Percentiles rank a stretch among this genome's conserved stretches.
phyloP scores from a whole-genome alignment of 768 basidiomycete genomes.

The Termitomyces sp. region DNA sequence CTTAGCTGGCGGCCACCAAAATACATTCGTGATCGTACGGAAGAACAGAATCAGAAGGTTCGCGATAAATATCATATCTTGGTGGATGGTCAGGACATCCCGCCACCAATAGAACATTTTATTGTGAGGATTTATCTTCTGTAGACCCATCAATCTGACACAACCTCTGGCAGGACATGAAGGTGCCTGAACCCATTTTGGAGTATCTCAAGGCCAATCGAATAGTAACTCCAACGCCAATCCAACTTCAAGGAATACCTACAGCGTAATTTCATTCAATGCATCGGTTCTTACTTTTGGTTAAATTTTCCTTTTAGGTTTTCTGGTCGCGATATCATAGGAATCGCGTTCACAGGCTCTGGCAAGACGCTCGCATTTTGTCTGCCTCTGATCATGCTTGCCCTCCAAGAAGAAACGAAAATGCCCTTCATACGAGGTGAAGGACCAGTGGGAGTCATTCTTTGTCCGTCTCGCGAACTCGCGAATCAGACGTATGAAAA shows the following conservation, averaged over 20 bases:
- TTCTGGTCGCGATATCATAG: slow-evolving; percentile 94
- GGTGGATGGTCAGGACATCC: slow-evolving; percentile 90
- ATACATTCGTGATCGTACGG: slow-evolving; percentile 69
- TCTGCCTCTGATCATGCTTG: slow-evolving; percentile 95
- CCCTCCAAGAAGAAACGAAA: slow-evolving; percentile 89
- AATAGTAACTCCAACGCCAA: slow-evolving; percentile 87
- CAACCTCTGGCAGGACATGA: slow-evolving; percentile 78
- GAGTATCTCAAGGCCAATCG: slow-evolving; percentile 81
- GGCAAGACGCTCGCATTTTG: slow-evolving; percentile 99
- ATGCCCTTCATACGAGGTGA: slow-evolving; percentile 89
- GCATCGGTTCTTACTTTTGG: background rate
- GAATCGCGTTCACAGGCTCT: slow-evolving; percentile 98
- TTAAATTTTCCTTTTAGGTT: slow-evolving; percentile 51
- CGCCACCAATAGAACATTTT: slow-evolving; percentile 91
- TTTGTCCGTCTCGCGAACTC: slow-evolving; percentile 96
- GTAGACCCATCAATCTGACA: slow-evolving; percentile 5
- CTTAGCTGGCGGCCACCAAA: slow-evolving; percentile 84
- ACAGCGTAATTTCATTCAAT: slow-evolving; percentile 57
- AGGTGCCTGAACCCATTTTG: slow-evolving; percentile 85
- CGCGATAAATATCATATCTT: slow-evolving; percentile 93
- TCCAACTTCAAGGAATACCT: slow-evolving; percentile 96
- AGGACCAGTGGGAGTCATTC: slow-evolving; percentile 93
- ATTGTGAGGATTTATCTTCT: slow-evolving; percentile 37
- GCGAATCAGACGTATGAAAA: slow-evolving; percentile 98
- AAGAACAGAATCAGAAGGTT: slow-evolving; percentile 67